Base-by-base conservation (phyloP, 2,329 filamentous ascomycete species). In the Aspergillus brunneoviolaceus region DNA sequence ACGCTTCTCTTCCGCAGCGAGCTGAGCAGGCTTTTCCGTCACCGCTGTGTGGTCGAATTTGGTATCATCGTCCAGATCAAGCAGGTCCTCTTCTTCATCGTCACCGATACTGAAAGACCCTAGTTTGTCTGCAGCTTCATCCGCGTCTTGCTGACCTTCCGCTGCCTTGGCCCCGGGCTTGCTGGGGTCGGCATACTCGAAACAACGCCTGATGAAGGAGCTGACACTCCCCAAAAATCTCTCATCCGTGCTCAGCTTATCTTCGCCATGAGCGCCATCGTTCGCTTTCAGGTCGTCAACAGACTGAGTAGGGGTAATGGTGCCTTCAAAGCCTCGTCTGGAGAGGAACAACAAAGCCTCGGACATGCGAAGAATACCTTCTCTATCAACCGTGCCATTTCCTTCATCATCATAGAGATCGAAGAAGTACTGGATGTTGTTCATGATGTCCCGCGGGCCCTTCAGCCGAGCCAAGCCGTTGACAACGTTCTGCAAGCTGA, bases 111-210 rank as follows among this genome's bases (percentile, higher is more conserved):
- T 84, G 74, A 96, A 95, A 3, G 89, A 83, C 61, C 81, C 80
- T 7, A 85, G 67, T 50, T 78, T 78, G 51, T 76, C 73, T 9
- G 75, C 69, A 3, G 71, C 64, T 60, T 75, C 65, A 49, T 65
- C 65, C 31, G 67, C 42, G 14, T 75, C 70, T 42, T 76, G 74
- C 10, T 76, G 63, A 27, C 70, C 55, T 39, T 71, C 57, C 51
- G 57, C 55, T 14, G 63, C 52, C 48, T 76, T 76, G 64, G 87
- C 84, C 72, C 84, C 82, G 1, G 89, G 87, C 64, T 90, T 89
- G 70, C 96, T 94, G 1, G 95, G 94, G 71, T 99, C 95, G 5
- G 95, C 95, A 71, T 99, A 99, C 76, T 99, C 95, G 66, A 99
- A 99, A 76, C 95, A 99, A 60, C 95, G 86, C 65, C 93, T 85